Evolutionary conservation across 139 green algal genomes (phyloP).

Genomic region (Dunaliella primolecta): DNA sequence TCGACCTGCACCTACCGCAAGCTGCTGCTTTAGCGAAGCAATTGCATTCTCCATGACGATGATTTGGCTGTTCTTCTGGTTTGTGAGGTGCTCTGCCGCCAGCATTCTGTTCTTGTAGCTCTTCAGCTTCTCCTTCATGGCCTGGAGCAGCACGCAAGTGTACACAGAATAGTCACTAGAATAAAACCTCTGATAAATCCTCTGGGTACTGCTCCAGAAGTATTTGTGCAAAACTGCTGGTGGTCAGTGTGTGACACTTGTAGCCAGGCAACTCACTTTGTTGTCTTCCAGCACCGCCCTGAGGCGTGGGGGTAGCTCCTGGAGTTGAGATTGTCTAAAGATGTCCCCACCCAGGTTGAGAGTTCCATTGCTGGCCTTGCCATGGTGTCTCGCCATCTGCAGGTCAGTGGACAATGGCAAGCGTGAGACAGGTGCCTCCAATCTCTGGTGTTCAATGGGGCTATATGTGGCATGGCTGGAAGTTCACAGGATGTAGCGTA

Average conservation of each 20-base stretch:
- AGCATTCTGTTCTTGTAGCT: slow-evolving; percentile 20
- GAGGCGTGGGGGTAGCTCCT: slow-evolving; percentile 35
- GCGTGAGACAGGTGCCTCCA: neutral
- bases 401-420: neutral
- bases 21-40: slow-evolving; percentile 30
- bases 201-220: no score
- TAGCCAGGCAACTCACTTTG: no score
- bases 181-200: no score
- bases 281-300: slow-evolving; percentile 43
- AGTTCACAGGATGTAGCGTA: no score
- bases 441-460: no score
- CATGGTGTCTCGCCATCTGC: neutral
- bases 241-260: no score
- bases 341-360: slow-evolving; percentile 4
- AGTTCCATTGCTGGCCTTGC: neutral
- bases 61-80: slow-evolving; percentile 32
- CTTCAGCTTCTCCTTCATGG: slow-evolving; percentile 32
- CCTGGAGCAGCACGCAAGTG: no score
- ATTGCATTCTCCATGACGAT: slow-evolving; percentile 35
- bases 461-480: no score
- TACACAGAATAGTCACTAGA: no score
- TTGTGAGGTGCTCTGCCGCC: slow-evolving; percentile 22
- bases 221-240: no score
- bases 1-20: slow-evolving; percentile 26
- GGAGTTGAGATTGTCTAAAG: slow-evolving; percentile 22